Evolutionary conservation across 805 yeast species (phyloP), one percentile per base, ranked within the genome.

Genomic region (Yamadazyma olivae): DNA sequence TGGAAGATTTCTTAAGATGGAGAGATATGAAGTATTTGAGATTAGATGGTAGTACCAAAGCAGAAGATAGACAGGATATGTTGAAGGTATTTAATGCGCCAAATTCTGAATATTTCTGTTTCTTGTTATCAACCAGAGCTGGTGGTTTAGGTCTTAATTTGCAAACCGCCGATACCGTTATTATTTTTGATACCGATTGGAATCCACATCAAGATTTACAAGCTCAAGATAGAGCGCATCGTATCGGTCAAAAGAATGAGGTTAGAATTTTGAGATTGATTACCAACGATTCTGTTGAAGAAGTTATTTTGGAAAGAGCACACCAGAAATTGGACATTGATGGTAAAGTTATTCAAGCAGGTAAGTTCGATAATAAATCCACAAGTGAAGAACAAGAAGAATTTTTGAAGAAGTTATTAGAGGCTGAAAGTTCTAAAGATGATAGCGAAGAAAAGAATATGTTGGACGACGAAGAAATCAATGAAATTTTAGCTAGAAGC

Each of bases 121-220:
- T 85, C 67, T 64, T 85, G 40, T 64, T 85, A 41, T 83, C 91
- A 1, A 85, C 95, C 0, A 79, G 95, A 70, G 95, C 95, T 35
- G 95, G 95, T 73, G 95, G 95, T 46, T 74, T 85, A 50, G 95
- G 95, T 54, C 71, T 85, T 52, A 85, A 85, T 59, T 75, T 85
- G 57, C 95, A 85, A 64, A 83, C 90, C 17, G 95, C 95, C 3
- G 95, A 85, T 56, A 85, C 95, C 0, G 95, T 85, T 40, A 79
- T 85, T 44, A 85, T 85, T 44, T 85, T 84, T 56, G 95, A 85
- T 57, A 83, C 91, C 12, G 95, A 85, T 64, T 85, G 95, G 95
- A 85, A 85, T 54, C 95, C 95, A 6, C 95, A 85, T 64, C 95
- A 85, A 60, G 95, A 85, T 77, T 75, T 85, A 53, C 95, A 85